Evolutionary conservation across 257 asterid genomes (phyloP), one percentile per base, ranked within the genome.

Genomic region (Solanum bulbocastanum): DNA sequence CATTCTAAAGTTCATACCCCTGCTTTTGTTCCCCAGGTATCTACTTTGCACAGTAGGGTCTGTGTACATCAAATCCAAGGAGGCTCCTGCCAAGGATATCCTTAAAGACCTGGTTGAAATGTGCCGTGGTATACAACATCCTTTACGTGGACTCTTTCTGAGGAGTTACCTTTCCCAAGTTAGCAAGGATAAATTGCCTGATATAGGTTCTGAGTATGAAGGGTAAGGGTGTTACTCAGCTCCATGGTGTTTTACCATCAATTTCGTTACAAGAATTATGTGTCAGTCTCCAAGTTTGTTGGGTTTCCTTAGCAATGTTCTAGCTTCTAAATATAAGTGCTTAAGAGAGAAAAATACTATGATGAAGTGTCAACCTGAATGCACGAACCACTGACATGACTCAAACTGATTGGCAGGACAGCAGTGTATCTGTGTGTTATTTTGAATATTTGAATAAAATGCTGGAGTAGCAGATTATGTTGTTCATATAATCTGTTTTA

Each of bases 121-220:
- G 99, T 94, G 99, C 84, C 99, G 98, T 23, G 98, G 98, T 65
- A 91, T 97, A 82, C 99, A 97, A 85, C 98, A 97, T 92, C 99
- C 99, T 69, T 88, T 97, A 30, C 99, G 99, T 86, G 99, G 99
- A 40, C 98, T 97, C 69, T 97, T 97, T 88, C 90, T 97, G 33
- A 94, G 99, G 93, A 97, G 99, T 92, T 97, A 97, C 88, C 98
- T 97, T 84, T 94, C 99, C 87, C 99, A 97, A 97, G 99, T 97
- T 89, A 97, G 99, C 88, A 94, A 91, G 90, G 99, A 97, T 90
- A 97, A 96, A 87, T 92, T 97, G 88, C 99, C 99, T 35, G 99
- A 97, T 86, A 92, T 96, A 89, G 99, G 99, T 60, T 97, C 99
- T 2, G 99, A 97, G 88, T 95, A 94, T 86, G 99, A 96, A 94